Base-by-base conservation (phyloP, 2,329 filamentous ascomycete genomes). In the Aspergillus sp. region DNA sequence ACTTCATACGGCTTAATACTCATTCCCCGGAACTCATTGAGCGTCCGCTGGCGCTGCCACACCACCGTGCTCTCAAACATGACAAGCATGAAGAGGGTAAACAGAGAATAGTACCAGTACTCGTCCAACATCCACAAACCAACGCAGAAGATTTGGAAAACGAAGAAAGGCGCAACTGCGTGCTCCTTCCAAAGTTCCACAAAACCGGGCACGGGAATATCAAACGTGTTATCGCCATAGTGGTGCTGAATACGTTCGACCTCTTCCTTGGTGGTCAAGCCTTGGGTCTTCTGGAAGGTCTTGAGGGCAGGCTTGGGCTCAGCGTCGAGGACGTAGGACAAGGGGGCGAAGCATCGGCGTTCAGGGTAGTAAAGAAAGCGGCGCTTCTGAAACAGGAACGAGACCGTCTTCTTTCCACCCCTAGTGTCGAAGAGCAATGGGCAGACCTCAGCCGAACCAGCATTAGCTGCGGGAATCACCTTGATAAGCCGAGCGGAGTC, bases 31-130 rank as follows among this genome's bases (percentile, higher is more conserved):
- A 99, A 99, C 78, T 99, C 95, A 73, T 86, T 96, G 66, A 99
- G 80, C 2, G 96, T 99, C 68, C 94, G 86, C 84, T 99, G 95
- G 62, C 95, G 88, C 81, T 99, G 95, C 96, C 95, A 99, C 15
- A 99, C 96, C 39, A 99, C 96, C 2, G 95, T 99, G 76, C 93
- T 97, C 81, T 99, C 95, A 70, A 99, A 99, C 61, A 87, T 89
- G 67, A 99, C 92, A 58, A 99, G 86, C 96, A 99, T 99, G 81
- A 98, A 93, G 21, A 99, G 88, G 0, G 96, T 99, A 78, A 99
- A 99, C 19, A 99, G 86, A 63, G 95, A 98, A 81, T 99, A 99
- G 82, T 99, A 99, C 95, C 96, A 99, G 80, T 98, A 99, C 79
- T 99, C 96, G 73, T 99, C 95, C 73, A 99, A 82, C 88, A 98